Percentiles rank a stretch among this genome's conserved stretches.
phyloP scores from a whole-genome alignment of 164 flowering plant genomes.

The Protea cynaroides region DNA sequence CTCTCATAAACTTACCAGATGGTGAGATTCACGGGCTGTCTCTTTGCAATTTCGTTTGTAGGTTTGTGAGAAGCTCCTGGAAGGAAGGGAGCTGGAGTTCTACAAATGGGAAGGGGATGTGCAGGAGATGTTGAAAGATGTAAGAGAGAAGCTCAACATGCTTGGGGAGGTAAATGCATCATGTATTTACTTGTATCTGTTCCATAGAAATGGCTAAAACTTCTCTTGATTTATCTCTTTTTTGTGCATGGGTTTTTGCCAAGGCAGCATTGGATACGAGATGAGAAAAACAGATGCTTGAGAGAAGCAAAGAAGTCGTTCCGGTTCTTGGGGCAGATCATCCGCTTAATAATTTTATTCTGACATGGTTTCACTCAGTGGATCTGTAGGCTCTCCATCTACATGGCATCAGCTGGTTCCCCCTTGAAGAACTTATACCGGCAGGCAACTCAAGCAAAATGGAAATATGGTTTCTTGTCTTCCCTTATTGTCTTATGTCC shows the following conservation, averaged over 20 bases:
- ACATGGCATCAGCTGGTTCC: neutral
- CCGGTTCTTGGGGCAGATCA: conserved; percentile 67
- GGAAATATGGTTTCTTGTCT: neutral
- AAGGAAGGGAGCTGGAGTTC: conserved; percentile 69
- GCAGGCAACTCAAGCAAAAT: neutral
- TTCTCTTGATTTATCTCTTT: neutral
- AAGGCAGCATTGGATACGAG: conserved; percentile 77
- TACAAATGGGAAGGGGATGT: conserved; percentile 74
- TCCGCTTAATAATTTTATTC: conserved; percentile 64
- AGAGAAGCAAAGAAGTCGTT: conserved; percentile 78
- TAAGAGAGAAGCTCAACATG: conserved; percentile 76
- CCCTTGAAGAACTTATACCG: neutral
- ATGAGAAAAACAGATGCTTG: conserved; percentile 77
- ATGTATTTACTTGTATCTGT: neutral
- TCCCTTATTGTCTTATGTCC: neutral
- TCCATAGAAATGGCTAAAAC: too few relatives aligned
- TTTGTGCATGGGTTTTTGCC: conserved; percentile 1
- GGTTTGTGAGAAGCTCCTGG: conserved; percentile 67
- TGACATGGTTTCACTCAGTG: neutral
- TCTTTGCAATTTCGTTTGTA: conserved; percentile 12
- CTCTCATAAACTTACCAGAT: too few relatives aligned
- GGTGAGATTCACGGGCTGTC: too few relatives aligned
- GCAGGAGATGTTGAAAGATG: conserved; percentile 48
- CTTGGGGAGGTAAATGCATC: conserved; percentile 62
- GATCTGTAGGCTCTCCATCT: neutral